Conservation (phyloP, 2,329 filamentous ascomycete species). For the Emmonsia crescens region DNA sequence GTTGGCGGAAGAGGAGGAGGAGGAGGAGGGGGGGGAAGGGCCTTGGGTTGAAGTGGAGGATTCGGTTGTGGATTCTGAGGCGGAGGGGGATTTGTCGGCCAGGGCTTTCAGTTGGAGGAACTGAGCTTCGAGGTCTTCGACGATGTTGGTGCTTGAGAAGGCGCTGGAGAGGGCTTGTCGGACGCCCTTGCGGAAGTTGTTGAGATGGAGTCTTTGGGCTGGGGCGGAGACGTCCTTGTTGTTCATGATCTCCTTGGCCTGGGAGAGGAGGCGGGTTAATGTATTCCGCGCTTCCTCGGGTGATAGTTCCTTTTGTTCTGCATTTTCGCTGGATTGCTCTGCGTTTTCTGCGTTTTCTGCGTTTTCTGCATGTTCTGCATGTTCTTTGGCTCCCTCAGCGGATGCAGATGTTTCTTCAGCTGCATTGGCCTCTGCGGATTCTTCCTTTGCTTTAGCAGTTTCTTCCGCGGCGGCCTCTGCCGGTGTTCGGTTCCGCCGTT, state of each 20-base stretch:
- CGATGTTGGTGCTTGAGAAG: constrained; percentile 32
- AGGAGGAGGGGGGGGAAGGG: not conserved
- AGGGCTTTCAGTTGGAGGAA: constrained; percentile 41
- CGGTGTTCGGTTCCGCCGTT: constrained; percentile 20
- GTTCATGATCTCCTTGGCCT: constrained; percentile 51
- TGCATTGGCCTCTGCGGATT: constrained; percentile 16
- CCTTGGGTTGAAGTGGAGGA: not conserved
- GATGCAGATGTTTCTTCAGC: constrained; percentile 15
- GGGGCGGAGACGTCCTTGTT: constrained; percentile 43
- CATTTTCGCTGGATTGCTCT: constrained; percentile 32
- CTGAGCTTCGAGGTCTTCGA: constrained; percentile 43
- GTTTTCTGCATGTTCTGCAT: not conserved
- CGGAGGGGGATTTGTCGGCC: constrained; percentile 6
- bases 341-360: constrained; percentile 12
- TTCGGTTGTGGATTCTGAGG: not conserved
- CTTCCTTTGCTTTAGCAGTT: constrained; percentile 19
- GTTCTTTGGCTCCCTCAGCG: constrained; percentile 7
- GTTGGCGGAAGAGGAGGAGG: not conserved
- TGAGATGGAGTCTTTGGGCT: constrained; percentile 64
- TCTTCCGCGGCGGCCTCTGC: constrained; percentile 19
- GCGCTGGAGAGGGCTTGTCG: constrained; percentile 52
- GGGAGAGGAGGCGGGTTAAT: constrained; percentile 45
- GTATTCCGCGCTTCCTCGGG: constrained; percentile 29
- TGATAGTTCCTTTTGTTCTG: constrained; percentile 8
- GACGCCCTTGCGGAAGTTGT: constrained; percentile 57